Evolutionary conservation across 345 rosid genomes (phyloP).

Genomic region (Limnanthes douglasii): DNA sequence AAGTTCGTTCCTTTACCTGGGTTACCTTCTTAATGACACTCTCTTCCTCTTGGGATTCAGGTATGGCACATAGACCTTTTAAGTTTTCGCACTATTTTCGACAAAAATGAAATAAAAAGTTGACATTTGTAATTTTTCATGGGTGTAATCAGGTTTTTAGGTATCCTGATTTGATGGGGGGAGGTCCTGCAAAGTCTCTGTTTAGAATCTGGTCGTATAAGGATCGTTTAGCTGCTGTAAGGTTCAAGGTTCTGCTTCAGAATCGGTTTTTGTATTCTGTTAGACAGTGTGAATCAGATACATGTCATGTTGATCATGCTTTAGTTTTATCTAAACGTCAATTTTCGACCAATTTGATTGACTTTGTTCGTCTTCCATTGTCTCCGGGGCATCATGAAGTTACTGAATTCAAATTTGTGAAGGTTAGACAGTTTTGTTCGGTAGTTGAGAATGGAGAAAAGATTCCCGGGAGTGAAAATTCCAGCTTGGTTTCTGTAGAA

Average conservation of each 20-base stretch:
- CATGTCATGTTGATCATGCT: constrained; percentile 6
- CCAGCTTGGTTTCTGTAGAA: constrained; percentile 10
- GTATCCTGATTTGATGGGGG: no score
- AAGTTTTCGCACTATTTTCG: no score
- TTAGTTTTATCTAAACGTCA: constrained; percentile 16
- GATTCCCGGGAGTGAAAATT: constrained; percentile 9
- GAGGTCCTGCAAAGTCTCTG: constrained; percentile 30
- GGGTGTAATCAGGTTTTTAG: no score
- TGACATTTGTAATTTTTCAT: no score
- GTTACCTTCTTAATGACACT: no score
- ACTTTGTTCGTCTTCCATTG: constrained; percentile 4
- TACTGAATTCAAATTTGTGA: constrained; percentile 6
- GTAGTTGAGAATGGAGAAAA: constrained; percentile 9
- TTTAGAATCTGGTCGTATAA: constrained; percentile 26
- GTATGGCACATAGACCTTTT: no score
- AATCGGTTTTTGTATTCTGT: constrained; percentile 21
- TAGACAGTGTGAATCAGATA: constrained; percentile 17
- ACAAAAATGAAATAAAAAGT: no score
- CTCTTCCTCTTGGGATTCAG: no score
- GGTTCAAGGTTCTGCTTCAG: constrained; percentile 14
- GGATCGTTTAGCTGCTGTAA: constrained; percentile 7
- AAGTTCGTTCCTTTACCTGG: no score
- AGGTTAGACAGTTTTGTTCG: constrained; percentile 22
- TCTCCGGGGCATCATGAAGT: constrained; percentile 7
- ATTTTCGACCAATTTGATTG: constrained; percentile 10